Evolutionary conservation across 306 rosid genomes (phyloP).

Genomic region (Quercus engelmannii): DNA sequence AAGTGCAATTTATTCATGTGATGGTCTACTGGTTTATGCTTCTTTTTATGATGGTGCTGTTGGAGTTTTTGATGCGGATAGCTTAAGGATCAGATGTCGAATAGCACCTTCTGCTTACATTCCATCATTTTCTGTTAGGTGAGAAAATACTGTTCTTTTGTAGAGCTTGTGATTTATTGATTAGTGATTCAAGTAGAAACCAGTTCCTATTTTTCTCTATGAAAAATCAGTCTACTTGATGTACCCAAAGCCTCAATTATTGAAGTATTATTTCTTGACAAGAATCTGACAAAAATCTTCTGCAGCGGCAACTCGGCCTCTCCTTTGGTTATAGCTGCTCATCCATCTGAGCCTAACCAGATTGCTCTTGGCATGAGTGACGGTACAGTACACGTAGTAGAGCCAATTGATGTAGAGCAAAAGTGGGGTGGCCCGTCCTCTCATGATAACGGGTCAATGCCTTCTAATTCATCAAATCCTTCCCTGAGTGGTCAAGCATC

Average conservation of each 20-base stretch:
- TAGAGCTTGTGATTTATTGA: not conserved
- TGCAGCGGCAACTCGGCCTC: constrained; percentile 21
- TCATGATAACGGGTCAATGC: constrained; percentile 39
- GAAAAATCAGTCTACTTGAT: not conserved
- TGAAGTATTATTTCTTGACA: not conserved
- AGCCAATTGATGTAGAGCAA: constrained; percentile 30
- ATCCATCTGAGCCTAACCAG: constrained; percentile 44
- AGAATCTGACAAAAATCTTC: not conserved
- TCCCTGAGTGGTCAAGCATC: constrained; percentile 44
- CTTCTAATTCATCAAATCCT: constrained; percentile 44
- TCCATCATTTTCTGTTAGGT: constrained; percentile 39
- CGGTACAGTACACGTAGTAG: constrained; percentile 32
- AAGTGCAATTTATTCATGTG: constrained; percentile 47
- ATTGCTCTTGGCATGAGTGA: constrained; percentile 42
- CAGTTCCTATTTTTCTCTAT: not conserved
- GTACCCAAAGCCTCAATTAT: not conserved
- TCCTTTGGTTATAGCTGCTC: constrained; percentile 42
- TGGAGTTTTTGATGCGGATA: constrained; percentile 39
- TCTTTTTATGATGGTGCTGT: constrained; percentile 38
- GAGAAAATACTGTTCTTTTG: not conserved
- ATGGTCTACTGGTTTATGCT: constrained; percentile 31
- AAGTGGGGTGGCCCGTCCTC: constrained; percentile 36
- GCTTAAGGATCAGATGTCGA: constrained; percentile 39
- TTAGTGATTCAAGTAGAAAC: not conserved
- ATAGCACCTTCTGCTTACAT: constrained; percentile 38